A percentile compares a stretch with the other conserved stretches of the same genome.
Evolutionary conservation across 78 protist species (phyloP).

Genomic region (Dictyostelium intermedium): DNA sequence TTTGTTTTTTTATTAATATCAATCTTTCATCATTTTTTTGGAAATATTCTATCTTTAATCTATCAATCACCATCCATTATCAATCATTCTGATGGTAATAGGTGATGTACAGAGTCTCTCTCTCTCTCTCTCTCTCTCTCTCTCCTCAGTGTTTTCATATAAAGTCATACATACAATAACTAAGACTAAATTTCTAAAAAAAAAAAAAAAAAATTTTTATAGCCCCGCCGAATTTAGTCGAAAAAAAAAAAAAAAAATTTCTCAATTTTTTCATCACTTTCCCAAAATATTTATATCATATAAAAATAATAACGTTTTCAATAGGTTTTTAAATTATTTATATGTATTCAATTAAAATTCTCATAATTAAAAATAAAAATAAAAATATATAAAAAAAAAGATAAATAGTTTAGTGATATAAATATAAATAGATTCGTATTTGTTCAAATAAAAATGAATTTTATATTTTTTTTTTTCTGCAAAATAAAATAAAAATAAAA

Average conservation of each 20-base stretch:
- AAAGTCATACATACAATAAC: not conserved
- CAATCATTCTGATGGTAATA: not conserved
- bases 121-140: not conserved
- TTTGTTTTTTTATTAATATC: too few relatives aligned
- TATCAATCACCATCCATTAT: too few relatives aligned
- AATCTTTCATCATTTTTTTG: not conserved
- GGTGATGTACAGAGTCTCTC: not conserved
- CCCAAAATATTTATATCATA: too few relatives aligned
- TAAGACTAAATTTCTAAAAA: not conserved
- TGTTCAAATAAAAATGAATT: not conserved
- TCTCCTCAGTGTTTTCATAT: not conserved
- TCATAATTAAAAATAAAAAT: not conserved
- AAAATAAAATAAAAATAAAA: not conserved
- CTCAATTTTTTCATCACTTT: not conserved
- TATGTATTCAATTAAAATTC: not conserved
- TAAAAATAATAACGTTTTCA: not conserved
- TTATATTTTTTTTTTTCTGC: not conserved
- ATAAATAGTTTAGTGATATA: too few relatives aligned
- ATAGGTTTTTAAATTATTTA: not conserved
- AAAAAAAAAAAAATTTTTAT: not conserved
- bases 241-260: too few relatives aligned
- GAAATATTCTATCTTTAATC: too few relatives aligned
- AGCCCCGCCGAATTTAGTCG: not conserved
- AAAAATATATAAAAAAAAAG: not conserved
- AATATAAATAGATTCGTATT: too few relatives aligned